Conservation (phyloP, 805 yeast genomes). For the Lachancea lanzarotensis region DNA sequence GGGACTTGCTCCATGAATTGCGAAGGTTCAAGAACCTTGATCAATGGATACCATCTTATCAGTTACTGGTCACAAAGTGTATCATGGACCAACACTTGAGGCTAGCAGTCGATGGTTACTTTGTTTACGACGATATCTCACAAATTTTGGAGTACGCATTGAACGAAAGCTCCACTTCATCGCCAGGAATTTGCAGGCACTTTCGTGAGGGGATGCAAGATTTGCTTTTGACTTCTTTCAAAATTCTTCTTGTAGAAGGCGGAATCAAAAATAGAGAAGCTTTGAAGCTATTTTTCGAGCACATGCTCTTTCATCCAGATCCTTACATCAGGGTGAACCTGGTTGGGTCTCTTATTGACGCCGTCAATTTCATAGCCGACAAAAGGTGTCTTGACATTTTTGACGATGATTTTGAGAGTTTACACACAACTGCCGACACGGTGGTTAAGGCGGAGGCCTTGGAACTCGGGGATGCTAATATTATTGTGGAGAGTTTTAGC, state of each 20-base stretch:
- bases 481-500: slow-evolving; percentile 16
- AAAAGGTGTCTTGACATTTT: slow-evolving; percentile 51
- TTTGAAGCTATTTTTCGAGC: slow-evolving; percentile 53
- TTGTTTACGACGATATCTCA: slow-evolving; percentile 40
- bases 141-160: slow-evolving; percentile 51
- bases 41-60: slow-evolving; percentile 76
- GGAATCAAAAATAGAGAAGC: slow-evolving; percentile 63
- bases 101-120: slow-evolving; percentile 50
- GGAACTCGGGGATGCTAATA: slow-evolving; percentile 18
- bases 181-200: slow-evolving; percentile 17
- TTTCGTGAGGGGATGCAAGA: slow-evolving; percentile 34
- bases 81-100: slow-evolving; percentile 55
- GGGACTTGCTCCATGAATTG: slow-evolving; percentile 56
- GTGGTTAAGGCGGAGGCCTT: slow-evolving; percentile 10
- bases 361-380: slow-evolving; percentile 62
- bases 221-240: slow-evolving; percentile 61
- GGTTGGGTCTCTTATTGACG: slow-evolving; percentile 39
- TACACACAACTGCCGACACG: slow-evolving; percentile 7
- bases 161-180: slow-evolving; percentile 31
- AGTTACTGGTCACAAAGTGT: slow-evolving; percentile 38
- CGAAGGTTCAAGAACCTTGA: slow-evolving; percentile 74
- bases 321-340: slow-evolving; percentile 46
- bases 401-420: slow-evolving; percentile 55
- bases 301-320: slow-evolving; percentile 51
- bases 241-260: slow-evolving; percentile 64